Evolutionary conservation across 2,329 filamentous ascomycete genomes (phyloP), one percentile per base, ranked within the genome.

Genomic region (Cordyceps pruinosa): DNA sequence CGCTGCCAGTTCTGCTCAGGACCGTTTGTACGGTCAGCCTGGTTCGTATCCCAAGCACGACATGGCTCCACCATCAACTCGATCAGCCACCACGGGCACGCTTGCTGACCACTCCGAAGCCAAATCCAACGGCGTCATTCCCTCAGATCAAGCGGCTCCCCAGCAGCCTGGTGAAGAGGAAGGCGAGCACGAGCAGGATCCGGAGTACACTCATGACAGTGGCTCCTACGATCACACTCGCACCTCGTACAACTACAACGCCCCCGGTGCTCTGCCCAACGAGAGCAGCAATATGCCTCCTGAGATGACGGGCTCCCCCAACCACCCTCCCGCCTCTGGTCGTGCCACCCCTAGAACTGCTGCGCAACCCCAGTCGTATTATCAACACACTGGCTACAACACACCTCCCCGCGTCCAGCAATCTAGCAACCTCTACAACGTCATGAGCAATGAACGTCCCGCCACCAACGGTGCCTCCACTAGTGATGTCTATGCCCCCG

Each of bases 171-270:
- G 77, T 23, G 87, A 89, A 34, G 85, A 88, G 53, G 84, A 87
- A 45, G 81, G 87, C 59, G 84, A 86, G n/a, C 81, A 88, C 60
- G 87, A 93, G 61, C 84, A 89, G 61, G 86, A 89, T 65, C 78
- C 85, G 28, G 91, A 96, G 73, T 97, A 96, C 73, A 91, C 92
- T 23, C 91, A 96, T 66, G 86, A 89, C 67, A 88, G 85, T 69
- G 84, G 82, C 58, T 78, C 83, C 41, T 95, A 95, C 70, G 87
- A 87, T 66, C 75, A 83, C 45, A 87, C 80, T 70, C 87, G 90
- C 58, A 79, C 78, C 37, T 82, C 87, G 13, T 96, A 96, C 73
- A 88, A 84, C 65, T 96, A 96, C 74, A 85, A 84, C 61, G 85
- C 83, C 42, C 79, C 86, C 8, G 80, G 85, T 19, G 81, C 89